Base-by-base conservation (phyloP, 148 eudicot species). In the Nyssa sinensis region DNA sequence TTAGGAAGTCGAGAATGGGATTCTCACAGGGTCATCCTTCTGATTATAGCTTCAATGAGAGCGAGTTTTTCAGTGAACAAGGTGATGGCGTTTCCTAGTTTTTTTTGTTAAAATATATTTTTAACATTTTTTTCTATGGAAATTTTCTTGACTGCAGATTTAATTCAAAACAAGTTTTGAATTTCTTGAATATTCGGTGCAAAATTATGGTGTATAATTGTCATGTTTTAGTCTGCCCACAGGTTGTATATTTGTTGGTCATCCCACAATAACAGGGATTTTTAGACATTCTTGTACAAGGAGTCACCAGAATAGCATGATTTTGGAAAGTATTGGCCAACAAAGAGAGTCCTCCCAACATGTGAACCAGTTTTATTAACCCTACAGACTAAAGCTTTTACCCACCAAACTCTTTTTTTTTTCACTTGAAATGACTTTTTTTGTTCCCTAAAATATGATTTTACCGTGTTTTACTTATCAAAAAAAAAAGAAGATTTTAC, bases 1-100 rank as follows among this genome's bases (percentile, higher is more conserved):
- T 93, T 64, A 88, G 94, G 81, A 96, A 93, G 85, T 91, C 99
- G 16, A 91, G 99, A 86, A 96, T 93, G 99, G 98, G 99, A 35
- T 91, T 88, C 77, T 83, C 90, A 16, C 91, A 86, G 17, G 87
- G 87, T 75, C 88, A 86, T 81, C 78, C 88, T 81, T 84, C 88
- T 72, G 96, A 95, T 73, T 93, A 93, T 67, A 86, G 87, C 67
- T 93, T 89, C 84, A 88, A 80, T 27, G 99, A 90, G 68, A 82
- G 78, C 32, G 98, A 91, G 49, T 78, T 87, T 71, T 90, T 82
- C 72, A 85, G 66, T 83, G 97, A 96, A 69, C 97, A 90, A 91
- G 97, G 99, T 94, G 74, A 85, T 23, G 24, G 27, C 69, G 64
- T 39, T 82, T 59, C 60, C 41, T 27, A 19, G 34, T 60, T 47